Evolutionary conservation across 192 early-diverging fungal species (phyloP), one percentile per base, ranked within the genome.

Genomic region (Backusella macrospora): DNA sequence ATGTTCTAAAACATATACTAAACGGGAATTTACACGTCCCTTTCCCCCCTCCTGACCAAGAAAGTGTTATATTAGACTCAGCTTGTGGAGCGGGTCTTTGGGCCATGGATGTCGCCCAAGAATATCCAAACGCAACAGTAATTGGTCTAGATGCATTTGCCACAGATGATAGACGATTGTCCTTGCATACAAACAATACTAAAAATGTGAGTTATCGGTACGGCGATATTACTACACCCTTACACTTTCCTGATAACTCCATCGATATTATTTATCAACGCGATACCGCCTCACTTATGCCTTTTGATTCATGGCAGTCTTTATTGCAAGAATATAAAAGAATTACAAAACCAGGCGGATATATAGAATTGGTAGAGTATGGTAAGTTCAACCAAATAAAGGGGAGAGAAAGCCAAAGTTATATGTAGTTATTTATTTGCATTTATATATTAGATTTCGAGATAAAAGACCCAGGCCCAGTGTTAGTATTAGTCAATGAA

Each of bases 321-420:
- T 34, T 82, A 14, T 37, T 80, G 23, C 55, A 43, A 15, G 77
- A 88, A 59, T 66, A 85, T 4, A 44, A 73, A 49, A 76, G 86
- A 13, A 77, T 88, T 6, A 38, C 81, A 21, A 88, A 86, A 64
- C 85, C 85, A 18, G 82, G 81, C 65, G 86, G 85, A 2, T 78
- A 71, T 44, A 40, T 88, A 0, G 83, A 88, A 47, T 68, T 88
- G 0, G 79, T 86, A 16, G 83, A 88, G 72, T 66, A 75, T 37
- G 70, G 74, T 73, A 80, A 63, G 4, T 5, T 15, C 15, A 8
- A 23, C 37, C 18, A 52, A 16, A 42, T n/a, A n/a, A 13, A 59
- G 10, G 34, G 29, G 29, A 34, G 2, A 34, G 29, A 37, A 3
- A 9, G 16, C 13, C 15, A 23, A n/a, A n/a, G n/a, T n/a, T 37